These are phyloP conservation scores for Hymenoscyphus fraxineus DNA, from an alignment of 2,329 filamentous ascomycete species.

Conservation along the genomic window DNA sequence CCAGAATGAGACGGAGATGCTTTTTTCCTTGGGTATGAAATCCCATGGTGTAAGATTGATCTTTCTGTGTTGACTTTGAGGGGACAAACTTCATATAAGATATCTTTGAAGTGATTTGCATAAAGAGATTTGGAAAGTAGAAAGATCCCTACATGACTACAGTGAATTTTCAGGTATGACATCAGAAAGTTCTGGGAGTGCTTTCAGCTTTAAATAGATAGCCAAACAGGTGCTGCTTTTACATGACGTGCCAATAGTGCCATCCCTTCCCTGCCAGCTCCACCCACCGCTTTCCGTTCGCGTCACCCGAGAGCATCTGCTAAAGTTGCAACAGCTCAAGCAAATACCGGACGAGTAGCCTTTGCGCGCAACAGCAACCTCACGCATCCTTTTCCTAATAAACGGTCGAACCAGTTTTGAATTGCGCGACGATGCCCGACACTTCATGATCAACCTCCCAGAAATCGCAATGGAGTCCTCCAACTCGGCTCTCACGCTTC, in stretches of 20 bases:
- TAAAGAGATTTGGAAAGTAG: no score
- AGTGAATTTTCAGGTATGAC: no score
- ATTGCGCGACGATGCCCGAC: constrained; percentile 12
- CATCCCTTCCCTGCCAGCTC: neutral
- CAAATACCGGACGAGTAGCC: neutral
- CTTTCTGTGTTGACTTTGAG: no score
- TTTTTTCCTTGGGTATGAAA: no score
- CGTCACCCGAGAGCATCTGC: neutral
- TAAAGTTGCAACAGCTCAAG: neutral
- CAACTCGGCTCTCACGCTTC: neutral
- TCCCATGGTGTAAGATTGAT: no score
- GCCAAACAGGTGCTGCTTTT: neutral
- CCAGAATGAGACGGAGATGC: no score
- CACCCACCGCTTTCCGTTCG: constrained; percentile 6
- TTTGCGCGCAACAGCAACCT: neutral
- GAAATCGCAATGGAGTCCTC: constrained; percentile 20
- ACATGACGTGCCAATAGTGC: neutral
- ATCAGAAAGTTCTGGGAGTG: no score
- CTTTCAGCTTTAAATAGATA: no score
- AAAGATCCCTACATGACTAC: no score
- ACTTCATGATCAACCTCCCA: constrained; percentile 6
- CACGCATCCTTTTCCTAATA: neutral
- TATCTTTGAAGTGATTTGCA: no score
- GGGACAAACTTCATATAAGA: no score
- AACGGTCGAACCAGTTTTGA: neutral